phyloP scores from a whole-genome alignment of 164 flowering plant species.

The Aristolochia contorta region DNA sequence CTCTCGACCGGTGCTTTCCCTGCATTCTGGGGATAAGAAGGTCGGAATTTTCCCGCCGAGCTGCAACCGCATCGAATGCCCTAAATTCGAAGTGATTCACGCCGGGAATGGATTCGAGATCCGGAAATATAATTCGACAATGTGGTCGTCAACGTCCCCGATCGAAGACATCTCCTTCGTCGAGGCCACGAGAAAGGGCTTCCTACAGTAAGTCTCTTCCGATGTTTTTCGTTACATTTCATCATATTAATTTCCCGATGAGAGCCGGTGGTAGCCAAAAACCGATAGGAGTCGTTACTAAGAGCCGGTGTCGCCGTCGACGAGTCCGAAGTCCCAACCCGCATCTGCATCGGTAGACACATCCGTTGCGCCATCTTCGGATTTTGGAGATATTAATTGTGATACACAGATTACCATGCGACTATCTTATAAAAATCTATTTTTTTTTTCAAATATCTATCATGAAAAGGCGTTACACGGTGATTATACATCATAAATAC shows the following conservation, averaged over 20 bases:
- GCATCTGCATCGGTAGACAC: neutral
- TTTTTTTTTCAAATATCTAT: too few relatives aligned
- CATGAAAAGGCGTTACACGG: too few relatives aligned
- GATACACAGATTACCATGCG: too few relatives aligned
- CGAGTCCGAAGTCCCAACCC: too few relatives aligned
- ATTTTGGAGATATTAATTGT: too few relatives aligned
- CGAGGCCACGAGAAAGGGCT: constrained; percentile 58
- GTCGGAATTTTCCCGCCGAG: constrained; percentile 31
- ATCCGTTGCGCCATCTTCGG: neutral
- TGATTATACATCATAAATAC: too few relatives aligned
- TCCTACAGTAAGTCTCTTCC: constrained; percentile 40
- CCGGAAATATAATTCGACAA: constrained; percentile 53
- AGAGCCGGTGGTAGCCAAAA: too few relatives aligned
- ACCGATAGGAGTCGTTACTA: too few relatives aligned
- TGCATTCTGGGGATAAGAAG: neutral
- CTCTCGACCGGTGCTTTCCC: too few relatives aligned
- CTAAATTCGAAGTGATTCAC: constrained; percentile 38
- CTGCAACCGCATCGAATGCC: constrained; percentile 81
- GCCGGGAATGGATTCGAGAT: constrained; percentile 64
- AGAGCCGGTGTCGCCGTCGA: too few relatives aligned
- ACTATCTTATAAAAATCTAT: too few relatives aligned
- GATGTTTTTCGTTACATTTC: neutral
- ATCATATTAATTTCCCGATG: neutral
- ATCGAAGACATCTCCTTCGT: constrained; percentile 69
- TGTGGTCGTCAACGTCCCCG: constrained; percentile 63